These are phyloP conservation scores for Didymella pomorum DNA, from an alignment of 2,329 filamentous ascomycete species.

Conservation along the genomic window DNA sequence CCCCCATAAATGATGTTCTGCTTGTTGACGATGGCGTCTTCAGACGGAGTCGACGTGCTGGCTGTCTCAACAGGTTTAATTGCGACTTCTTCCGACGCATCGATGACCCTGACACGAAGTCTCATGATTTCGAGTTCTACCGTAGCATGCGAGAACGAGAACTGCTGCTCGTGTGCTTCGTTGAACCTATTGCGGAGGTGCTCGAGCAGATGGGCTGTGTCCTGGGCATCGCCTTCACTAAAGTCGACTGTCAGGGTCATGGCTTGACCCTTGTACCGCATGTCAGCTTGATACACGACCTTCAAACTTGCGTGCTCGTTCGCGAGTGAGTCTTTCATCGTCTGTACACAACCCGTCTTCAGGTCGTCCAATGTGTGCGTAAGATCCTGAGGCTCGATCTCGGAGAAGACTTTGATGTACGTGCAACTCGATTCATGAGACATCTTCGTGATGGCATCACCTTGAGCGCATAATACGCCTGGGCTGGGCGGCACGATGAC, in stretches of 20 bases:
- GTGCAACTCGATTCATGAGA: constrained; percentile 58
- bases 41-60: constrained; percentile 38
- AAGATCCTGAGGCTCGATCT: constrained; percentile 48
- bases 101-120: constrained; percentile 55
- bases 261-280: constrained; percentile 59
- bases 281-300: constrained; percentile 54
- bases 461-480: constrained; percentile 60
- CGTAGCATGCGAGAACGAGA: constrained; percentile 54
- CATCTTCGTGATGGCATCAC: constrained; percentile 60
- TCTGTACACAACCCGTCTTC: constrained; percentile 49
- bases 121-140: constrained; percentile 60
- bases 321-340: constrained; percentile 50
- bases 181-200: constrained; percentile 53
- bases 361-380: constrained; percentile 46
- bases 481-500: constrained; percentile 63
- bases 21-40: constrained; percentile 50
- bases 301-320: constrained; percentile 43
- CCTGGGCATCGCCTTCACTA: constrained; percentile 46
- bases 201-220: constrained; percentile 40
- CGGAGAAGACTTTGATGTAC: constrained; percentile 54
- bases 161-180: constrained; percentile 55
- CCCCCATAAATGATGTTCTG: constrained; percentile 54
- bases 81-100: constrained; percentile 54
- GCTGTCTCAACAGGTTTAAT: constrained; percentile 48
- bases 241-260: constrained; percentile 50